A percentile compares a stretch with the other conserved stretches of the same genome.
phyloP scores from a whole-genome alignment of 202 grass and related monocot species.

The Schoenoplectus triqueter region DNA sequence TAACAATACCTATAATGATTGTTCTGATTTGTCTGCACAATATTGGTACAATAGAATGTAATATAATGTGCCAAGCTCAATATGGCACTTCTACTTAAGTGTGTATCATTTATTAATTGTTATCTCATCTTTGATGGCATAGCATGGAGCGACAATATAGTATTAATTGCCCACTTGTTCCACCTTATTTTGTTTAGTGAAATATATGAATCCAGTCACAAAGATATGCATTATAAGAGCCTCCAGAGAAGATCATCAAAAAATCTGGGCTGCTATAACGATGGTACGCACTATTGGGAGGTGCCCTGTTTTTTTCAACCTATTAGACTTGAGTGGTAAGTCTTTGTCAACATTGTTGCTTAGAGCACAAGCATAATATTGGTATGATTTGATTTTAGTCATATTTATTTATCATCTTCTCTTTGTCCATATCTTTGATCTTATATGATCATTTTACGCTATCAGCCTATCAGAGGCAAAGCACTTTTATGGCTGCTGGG shows the following conservation, averaged over 20 bases:
- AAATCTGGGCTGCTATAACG: conserved; percentile 71
- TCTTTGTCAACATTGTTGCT: background rate
- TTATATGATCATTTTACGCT: background rate
- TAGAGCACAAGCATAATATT: background rate
- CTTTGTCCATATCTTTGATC: background rate
- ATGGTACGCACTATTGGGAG: conserved; percentile 69
- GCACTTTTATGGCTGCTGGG: background rate
- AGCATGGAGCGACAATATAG: background rate
- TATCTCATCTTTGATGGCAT: background rate
- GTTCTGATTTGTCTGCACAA: too few relatives aligned
- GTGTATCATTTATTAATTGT: background rate
- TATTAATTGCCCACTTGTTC: background rate
- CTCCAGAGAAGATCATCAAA: conserved; percentile 66
- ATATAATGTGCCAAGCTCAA: background rate
- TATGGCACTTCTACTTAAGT: background rate
- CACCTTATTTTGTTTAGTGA: conserved; percentile 56
- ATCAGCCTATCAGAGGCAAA: background rate
- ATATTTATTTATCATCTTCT: background rate
- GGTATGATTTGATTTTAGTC: background rate
- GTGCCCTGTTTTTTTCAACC: conserved; percentile 63
- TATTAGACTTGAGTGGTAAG: conserved; percentile 54
- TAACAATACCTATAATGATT: background rate
- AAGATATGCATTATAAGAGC: conserved; percentile 69
- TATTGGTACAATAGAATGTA: background rate
- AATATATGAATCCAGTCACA: conserved; percentile 77